Conservation (phyloP, 2,329 filamentous ascomycete species). For the Exophiala xenobiotica region DNA sequence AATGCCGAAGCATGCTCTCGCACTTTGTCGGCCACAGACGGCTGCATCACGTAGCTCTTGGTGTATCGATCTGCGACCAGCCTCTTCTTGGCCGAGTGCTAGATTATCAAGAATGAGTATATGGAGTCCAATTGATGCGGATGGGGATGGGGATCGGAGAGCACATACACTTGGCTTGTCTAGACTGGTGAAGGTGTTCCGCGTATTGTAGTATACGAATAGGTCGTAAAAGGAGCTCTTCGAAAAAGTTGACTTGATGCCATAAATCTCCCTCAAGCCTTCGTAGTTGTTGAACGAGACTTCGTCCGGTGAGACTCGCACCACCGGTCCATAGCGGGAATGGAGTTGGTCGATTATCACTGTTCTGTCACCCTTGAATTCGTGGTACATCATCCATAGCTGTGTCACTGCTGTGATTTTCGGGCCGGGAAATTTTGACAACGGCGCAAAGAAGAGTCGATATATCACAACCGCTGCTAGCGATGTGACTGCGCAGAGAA, state of each 20-base stretch:
- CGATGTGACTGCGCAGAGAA: conserved; percentile 4
- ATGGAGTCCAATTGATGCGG: too few relatives aligned
- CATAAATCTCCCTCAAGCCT: conserved; percentile 60
- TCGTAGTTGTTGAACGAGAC: conserved; percentile 66
- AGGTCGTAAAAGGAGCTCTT: conserved; percentile 39
- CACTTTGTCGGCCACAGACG: conserved; percentile 57
- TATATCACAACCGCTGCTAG: conserved; percentile 9
- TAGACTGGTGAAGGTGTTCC: conserved; percentile 22
- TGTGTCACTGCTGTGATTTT: conserved; percentile 21
- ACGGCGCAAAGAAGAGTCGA: conserved; percentile 24
- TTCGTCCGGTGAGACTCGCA: conserved; percentile 65
- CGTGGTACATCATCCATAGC: conserved; percentile 14
- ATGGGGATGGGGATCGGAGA: neutral
- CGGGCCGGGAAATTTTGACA: conserved; percentile 29
- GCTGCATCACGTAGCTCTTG: conserved; percentile 64
- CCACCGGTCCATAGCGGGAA: conserved; percentile 57
- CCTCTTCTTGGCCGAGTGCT: conserved; percentile 62
- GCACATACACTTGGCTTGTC: conserved; percentile 7
- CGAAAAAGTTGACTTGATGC: conserved; percentile 33
- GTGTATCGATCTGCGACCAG: conserved; percentile 67
- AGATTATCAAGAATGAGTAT: conserved; percentile 6
- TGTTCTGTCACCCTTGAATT: conserved; percentile 16
- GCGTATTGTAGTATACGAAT: conserved; percentile 36
- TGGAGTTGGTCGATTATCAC: conserved; percentile 59
- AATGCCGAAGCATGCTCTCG: conserved; percentile 50